Evolutionary conservation across 2,329 filamentous ascomycete genomes (phyloP).

Genomic region (Alternaria sp.): DNA sequence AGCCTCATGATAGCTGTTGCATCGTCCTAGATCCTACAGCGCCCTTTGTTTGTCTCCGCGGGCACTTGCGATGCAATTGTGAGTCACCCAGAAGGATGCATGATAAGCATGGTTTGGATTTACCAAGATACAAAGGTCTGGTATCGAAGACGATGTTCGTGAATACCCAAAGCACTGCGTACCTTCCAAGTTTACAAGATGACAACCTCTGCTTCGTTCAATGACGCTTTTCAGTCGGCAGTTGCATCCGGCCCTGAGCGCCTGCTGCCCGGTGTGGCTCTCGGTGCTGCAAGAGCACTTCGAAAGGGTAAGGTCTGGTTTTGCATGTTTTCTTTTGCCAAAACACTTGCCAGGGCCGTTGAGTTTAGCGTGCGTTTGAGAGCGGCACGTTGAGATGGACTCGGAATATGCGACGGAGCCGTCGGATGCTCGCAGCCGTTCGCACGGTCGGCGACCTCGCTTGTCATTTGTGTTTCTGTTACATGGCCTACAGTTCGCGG

Average conservation of each 20-base stretch:
- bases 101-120: not conserved
- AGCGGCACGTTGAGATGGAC: not conserved
- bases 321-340: slow-evolving; percentile 3
- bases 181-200: not conserved
- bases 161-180: not conserved
- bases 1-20: not conserved
- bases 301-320: slow-evolving; percentile 16
- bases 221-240: slow-evolving; percentile 26
- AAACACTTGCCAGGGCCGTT: slow-evolving; percentile 2
- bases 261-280: slow-evolving; percentile 26
- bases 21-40: not conserved
- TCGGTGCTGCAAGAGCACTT: slow-evolving; percentile 27
- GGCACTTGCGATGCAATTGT: not conserved
- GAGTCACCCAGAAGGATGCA: not conserved
- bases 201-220: slow-evolving; percentile 7
- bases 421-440: slow-evolving; percentile 2
- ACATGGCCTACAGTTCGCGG: not conserved
- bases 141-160: not conserved
- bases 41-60: not conserved
- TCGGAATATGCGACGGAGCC: not conserved
- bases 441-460: not conserved
- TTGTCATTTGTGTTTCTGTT: not conserved
- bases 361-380: slow-evolving; percentile 4
- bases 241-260: slow-evolving; percentile 22
- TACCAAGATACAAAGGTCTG: not conserved